These are phyloP conservation scores for Aschersonia sp. DNA, from an alignment of 2,329 filamentous ascomycete genomes.

Conservation along the genomic window DNA sequence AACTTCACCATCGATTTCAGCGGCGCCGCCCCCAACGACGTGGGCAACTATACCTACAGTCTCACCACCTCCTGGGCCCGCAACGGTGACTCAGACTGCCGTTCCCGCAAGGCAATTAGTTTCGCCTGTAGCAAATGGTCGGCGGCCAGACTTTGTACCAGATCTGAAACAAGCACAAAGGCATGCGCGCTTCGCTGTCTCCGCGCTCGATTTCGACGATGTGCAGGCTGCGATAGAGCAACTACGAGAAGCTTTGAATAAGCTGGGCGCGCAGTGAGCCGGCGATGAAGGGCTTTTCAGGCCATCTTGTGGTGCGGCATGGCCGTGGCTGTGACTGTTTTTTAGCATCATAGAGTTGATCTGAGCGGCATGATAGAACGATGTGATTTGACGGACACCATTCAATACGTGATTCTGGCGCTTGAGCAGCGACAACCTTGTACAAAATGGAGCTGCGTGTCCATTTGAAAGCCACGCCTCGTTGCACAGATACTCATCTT, in stretches of 20 bases:
- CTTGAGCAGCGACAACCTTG: no score
- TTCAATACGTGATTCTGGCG: no score
- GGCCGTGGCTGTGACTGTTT: no score
- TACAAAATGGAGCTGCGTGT: no score
- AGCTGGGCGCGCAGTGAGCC: slow-evolving; percentile 42
- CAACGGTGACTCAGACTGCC: background rate
- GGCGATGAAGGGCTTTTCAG: no score
- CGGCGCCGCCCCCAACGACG: slow-evolving; percentile 4
- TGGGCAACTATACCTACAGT: slow-evolving; percentile 5
- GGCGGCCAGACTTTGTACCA: slow-evolving; percentile 4
- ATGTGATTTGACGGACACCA: no score
- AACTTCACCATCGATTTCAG: slow-evolving; percentile 9
- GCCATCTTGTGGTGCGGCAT: no score
- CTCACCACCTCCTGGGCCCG: background rate
- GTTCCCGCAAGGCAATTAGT: slow-evolving; percentile 4
- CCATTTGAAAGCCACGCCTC: no score
- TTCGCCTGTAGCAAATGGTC: slow-evolving; percentile 1
- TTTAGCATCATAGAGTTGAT: no score
- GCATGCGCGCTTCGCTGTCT: slow-evolving; percentile 93
- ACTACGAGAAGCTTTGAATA: slow-evolving; percentile 56
- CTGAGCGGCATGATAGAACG: no score
- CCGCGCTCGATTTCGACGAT: slow-evolving; percentile 92
- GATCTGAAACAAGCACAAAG: slow-evolving; percentile 80
- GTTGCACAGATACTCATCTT: no score
- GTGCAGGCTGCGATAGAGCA: slow-evolving; percentile 81